Percentiles rank a stretch among this genome's conserved stretches.
phyloP scores from a whole-genome alignment of 345 rosid genomes.

The Melastoma malabathricum region DNA sequence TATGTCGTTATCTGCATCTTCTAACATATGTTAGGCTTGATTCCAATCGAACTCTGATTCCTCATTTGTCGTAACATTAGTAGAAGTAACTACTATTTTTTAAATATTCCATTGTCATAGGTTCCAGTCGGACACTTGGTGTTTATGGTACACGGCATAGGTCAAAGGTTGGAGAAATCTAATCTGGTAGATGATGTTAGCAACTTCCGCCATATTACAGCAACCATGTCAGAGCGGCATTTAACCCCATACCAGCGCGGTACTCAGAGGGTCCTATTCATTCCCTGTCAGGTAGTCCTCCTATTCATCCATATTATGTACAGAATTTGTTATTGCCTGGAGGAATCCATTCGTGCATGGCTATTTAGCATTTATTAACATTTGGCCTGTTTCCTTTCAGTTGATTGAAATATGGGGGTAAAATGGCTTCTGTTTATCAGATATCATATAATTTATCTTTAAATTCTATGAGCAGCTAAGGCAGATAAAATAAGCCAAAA shows the following conservation, averaged over 20 bases:
- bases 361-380: not conserved
- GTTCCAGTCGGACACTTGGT: conserved; percentile 94
- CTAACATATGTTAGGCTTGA: too few relatives aligned
- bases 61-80: too few relatives aligned
- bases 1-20: too few relatives aligned
- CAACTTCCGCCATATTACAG: conserved; percentile 74
- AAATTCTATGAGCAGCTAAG: too few relatives aligned
- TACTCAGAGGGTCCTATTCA: conserved; percentile 76
- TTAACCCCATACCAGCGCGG: conserved; percentile 57
- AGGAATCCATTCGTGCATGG: too few relatives aligned
- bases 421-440: too few relatives aligned
- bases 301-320: not conserved
- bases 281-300: conserved; percentile 82
- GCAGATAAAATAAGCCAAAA: too few relatives aligned
- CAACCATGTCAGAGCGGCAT: conserved; percentile 62
- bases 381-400: too few relatives aligned
- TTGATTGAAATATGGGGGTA: too few relatives aligned
- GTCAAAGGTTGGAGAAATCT: conserved; percentile 95
- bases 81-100: too few relatives aligned
- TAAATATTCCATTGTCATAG: conserved; percentile 23
- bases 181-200: conserved; percentile 93
- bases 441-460: too few relatives aligned
- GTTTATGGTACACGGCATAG: conserved; percentile 98
- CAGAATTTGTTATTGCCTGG: not conserved
- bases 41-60: too few relatives aligned